Base-by-base conservation (phyloP, 768 basidiomycete species). In the Collybia sp. region DNA sequence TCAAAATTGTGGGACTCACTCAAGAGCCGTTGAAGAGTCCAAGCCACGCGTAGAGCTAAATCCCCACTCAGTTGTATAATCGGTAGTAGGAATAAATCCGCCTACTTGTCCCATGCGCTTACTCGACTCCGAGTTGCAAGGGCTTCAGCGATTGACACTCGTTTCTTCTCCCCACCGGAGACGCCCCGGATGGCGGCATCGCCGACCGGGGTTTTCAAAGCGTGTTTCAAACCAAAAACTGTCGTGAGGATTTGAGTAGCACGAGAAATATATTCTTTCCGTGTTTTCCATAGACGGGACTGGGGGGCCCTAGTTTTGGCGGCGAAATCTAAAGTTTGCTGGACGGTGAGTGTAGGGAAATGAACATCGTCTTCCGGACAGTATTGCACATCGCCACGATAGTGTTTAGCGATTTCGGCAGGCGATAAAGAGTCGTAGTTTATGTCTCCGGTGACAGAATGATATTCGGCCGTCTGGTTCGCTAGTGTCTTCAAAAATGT, bases 351-450 rank as follows among this genome's bases (percentile, higher is more conserved):
- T 8, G 85, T 88, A 5, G 91, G 86, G 53, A 93, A 87, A 59
- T 92, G 90, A 1, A 88, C 70, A 58, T 94, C 90, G 54, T 92
- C 90, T 67, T 89, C 90, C 0, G 88, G 86, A 49, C 78, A 84
- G 59, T 89, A 92, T 46, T 80, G 78, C 1, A 89, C 83, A 56
- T 90, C 90, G 12, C 92, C 93, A 2, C 85, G 83, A 59, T 80
- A 86, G 43, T 76, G 75, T 48, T 78, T 74, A 48, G 60, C 53
- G 45, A 94, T 74, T 45, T 90, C 73, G 1, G 77, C 64, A 1
- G 86, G 78, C 0, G 80, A 65, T 47, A 94, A 73, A 1, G 88
- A 82, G 58, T 88, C 88, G 57, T 94, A 96, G 40, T 71, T 67
- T 2, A 93, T 76, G 0, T 83, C 71, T 18, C 92, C 92, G 30